Evolutionary conservation across 2,329 filamentous ascomycete genomes (phyloP).

Genomic region (Gremmenia infestans): DNA sequence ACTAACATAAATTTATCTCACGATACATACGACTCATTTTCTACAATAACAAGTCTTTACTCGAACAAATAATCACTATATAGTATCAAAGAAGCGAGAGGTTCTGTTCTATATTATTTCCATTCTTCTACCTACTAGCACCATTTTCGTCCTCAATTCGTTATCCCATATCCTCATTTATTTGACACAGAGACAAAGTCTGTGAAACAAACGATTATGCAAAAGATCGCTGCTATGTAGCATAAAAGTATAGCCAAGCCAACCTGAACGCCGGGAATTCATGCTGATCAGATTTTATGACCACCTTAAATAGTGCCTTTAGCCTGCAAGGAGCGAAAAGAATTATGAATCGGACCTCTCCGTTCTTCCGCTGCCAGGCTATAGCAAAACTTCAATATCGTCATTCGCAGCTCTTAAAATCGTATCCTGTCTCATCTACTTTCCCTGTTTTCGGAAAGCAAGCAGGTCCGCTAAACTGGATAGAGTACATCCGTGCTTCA

Average conservation of each 20-base stretch:
- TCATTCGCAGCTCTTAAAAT: constrained; percentile 2
- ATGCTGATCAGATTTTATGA: constrained; percentile 17
- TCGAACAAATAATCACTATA: neutral
- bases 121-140: constrained; percentile 8
- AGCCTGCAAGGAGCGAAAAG: constrained; percentile 12
- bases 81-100: neutral
- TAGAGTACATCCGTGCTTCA: constrained; percentile 84
- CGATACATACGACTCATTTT: too few relatives aligned
- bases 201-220: neutral
- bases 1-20: too few relatives aligned
- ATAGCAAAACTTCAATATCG: constrained; percentile 8
- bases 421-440: constrained; percentile 38
- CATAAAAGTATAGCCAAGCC: constrained; percentile 6
- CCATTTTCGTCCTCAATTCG: neutral
- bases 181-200: too few relatives aligned
- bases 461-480: constrained; percentile 80
- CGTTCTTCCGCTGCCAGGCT: constrained; percentile 6
- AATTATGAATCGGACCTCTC: constrained; percentile 6
- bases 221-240: neutral
- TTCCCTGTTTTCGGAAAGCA: constrained; percentile 73
- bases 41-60: neutral
- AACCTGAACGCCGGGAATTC: constrained; percentile 23
- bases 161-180: neutral
- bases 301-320: constrained; percentile 19
- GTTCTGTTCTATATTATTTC: neutral